Evolutionary conservation across 2,329 filamentous ascomycete genomes (phyloP).

Genomic region (Venturiaceae sp.): DNA sequence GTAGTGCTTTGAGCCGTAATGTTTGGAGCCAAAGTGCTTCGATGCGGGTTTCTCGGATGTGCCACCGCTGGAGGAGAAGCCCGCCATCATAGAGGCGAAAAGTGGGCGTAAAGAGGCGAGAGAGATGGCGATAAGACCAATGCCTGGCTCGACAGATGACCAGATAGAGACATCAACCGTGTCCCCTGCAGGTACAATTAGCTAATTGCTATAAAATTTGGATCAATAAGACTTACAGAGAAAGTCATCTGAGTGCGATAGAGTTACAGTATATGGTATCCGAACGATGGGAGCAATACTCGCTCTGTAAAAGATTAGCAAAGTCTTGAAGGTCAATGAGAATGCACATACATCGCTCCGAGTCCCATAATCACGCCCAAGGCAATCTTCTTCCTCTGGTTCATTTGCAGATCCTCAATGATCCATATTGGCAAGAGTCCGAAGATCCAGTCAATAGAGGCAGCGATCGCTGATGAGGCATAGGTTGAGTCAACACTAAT

Average conservation of each 20-base stretch:
- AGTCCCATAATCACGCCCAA: constrained; percentile 21
- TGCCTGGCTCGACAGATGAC: constrained; percentile 23
- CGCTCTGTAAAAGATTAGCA: constrained; percentile 1
- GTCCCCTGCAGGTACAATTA: not conserved
- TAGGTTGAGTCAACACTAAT: constrained; percentile 7
- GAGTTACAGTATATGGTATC: constrained; percentile 30
- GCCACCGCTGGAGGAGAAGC: not conserved
- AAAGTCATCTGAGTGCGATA: constrained; percentile 26
- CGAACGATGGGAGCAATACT: constrained; percentile 31
- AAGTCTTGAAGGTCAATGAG: no score
- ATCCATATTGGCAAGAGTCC: constrained; percentile 19
- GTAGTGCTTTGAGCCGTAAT: not conserved
- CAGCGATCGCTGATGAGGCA: constrained; percentile 11
- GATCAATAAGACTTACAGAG: constrained; percentile 16
- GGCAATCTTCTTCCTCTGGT: constrained; percentile 17
- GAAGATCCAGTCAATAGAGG: constrained; percentile 12
- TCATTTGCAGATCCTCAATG: constrained; percentile 20
- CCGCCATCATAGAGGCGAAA: constrained; percentile 11
- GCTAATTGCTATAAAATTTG: not conserved
- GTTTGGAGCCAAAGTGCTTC: not conserved
- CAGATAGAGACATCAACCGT: constrained; percentile 18
- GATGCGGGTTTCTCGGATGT: not conserved
- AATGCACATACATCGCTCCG: constrained; percentile 15
- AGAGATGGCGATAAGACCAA: constrained; percentile 23
- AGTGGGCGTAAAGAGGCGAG: constrained; percentile 23